Base-by-base conservation (phyloP, 306 rosid species). In the Lotus japonicus region DNA sequence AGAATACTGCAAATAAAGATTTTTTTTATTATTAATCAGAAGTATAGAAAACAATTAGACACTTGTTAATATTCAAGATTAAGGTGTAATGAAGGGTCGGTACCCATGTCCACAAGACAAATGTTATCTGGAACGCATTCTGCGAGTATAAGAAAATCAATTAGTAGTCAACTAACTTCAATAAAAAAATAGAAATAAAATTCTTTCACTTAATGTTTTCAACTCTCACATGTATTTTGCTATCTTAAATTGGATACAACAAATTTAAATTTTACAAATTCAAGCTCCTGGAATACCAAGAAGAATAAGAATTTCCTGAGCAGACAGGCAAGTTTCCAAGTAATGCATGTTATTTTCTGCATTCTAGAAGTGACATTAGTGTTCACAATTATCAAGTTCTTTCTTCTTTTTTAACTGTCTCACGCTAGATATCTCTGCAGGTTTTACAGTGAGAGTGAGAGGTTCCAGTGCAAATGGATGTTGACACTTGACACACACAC, bases 41-140 rank as follows among this genome's bases (percentile, higher is more conserved):
- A 18, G 21, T 17, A 58, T 13, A 59, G 28, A 51, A 17, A 58
- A 17, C 2, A 66, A 55, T 35, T 45, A 36, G 3, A 68, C 19
- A 35, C 9, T 42, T 19, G 43, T 31, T 4, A 41, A 35, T 49
- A 23, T 58, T 64, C 35, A 66, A 60, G 39, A 42, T 21, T 75
- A 58, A 78, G 11, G 51, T n/a, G 58, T 8, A 7, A 50, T 43
- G 72, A 77, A 19, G 28, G 54, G 46, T 50, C 58, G 53, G 42
- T 92, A 92, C 98, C 98, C 95, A 86, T 84, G 84, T 86, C 95
- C 91, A 83, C 48, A 90, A 79, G 78, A 83, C 80, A 69, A 82
- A 86, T 70, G 92, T 92, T 63, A 86, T 79, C 74, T 90, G 98
- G 80, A 92, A 92, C 12, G 94, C 88, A 79, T 77, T 90, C 98